Percentiles rank a stretch among this genome's conserved stretches.
Evolutionary conservation across 352 stramenopile genomes (phyloP).

Genomic region (Globisporangium recalcitrans): DNA sequence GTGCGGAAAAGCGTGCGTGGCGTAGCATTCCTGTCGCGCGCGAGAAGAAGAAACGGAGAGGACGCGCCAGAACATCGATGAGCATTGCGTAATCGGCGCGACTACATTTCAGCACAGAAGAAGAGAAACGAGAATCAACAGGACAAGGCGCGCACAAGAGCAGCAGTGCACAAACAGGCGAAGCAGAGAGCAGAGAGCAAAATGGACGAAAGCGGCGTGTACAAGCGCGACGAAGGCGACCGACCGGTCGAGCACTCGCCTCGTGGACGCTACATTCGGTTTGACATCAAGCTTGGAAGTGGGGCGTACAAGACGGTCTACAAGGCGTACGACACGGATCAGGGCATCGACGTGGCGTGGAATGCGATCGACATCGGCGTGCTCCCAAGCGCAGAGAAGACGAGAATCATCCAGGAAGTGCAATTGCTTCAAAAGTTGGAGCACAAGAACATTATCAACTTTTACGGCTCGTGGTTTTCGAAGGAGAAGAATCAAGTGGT

Average conservation of each 20-base stretch:
- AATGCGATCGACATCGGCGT: conserved; percentile 97
- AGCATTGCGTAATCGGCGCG: conserved; percentile 9
- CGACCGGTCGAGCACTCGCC: conserved; percentile 73
- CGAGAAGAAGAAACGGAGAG: not conserved
- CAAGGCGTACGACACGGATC: conserved; percentile 96
- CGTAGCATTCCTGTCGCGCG: not conserved
- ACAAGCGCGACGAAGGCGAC: conserved; percentile 69
- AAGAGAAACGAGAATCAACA: not conserved
- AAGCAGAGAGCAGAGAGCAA: conserved; percentile 9
- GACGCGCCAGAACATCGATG: conserved; percentile 8
- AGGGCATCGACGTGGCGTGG: conserved; percentile 99
- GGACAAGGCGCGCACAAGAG: not conserved
- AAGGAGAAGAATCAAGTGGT: conserved; percentile 97
- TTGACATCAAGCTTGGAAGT: conserved; percentile 77
- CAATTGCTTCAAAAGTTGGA: conserved; percentile 95
- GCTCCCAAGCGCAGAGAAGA: conserved; percentile 93
- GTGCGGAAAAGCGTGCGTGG: not conserved
- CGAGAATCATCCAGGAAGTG: conserved; percentile 97
- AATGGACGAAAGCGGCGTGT: conserved; percentile 69
- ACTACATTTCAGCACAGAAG: not conserved
- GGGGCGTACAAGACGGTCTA: conserved; percentile 90
- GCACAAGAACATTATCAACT: conserved; percentile 99
- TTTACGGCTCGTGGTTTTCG: conserved; percentile 98
- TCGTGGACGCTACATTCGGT: conserved; percentile 81
- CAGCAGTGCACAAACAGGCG: not conserved